A percentile compares a stretch with the other conserved stretches of the same genome.
Conservation (phyloP, 2,329 filamentous ascomycete genomes). For the Hypoxylon sp. region DNA sequence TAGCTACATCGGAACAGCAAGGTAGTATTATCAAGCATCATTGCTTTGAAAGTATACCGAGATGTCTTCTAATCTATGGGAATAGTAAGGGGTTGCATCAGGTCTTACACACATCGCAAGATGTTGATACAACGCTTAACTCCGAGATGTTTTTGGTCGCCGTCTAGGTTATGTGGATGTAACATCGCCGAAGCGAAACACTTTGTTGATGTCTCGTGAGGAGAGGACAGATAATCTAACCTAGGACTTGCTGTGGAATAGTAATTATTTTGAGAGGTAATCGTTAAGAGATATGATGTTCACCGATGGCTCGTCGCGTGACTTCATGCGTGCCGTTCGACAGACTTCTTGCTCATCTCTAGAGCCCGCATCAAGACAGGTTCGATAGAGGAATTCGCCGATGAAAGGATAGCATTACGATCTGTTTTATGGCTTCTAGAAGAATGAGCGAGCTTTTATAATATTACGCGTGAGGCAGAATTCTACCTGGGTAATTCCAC, state of each 20-base stretch:
- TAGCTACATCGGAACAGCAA: not conserved
- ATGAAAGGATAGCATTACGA: not conserved
- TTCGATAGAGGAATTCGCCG: not conserved
- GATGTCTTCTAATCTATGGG: not conserved
- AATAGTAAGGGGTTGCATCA: not conserved
- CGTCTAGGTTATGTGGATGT: constrained; percentile 48
- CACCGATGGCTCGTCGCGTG: not conserved
- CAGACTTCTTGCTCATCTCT: not conserved
- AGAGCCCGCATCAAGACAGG: too few species aligned
- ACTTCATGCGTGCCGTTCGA: not conserved
- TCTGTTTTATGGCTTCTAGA: not conserved
- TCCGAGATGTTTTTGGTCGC: constrained; percentile 45
- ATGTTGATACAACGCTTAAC: constrained; percentile 15
- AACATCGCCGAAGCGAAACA: constrained; percentile 49
- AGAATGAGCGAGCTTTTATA: too few species aligned
- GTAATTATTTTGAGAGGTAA: constrained; percentile 46
- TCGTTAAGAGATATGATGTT: too few species aligned
- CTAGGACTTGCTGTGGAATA: constrained; percentile 50
- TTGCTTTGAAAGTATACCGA: not conserved
- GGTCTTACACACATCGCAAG: not conserved
- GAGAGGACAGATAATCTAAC: constrained; percentile 53
- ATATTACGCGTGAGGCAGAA: too few species aligned
- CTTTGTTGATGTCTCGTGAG: constrained; percentile 55
- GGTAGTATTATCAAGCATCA: not conserved
- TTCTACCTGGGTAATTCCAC: too few species aligned